Evolutionary conservation across 768 basidiomycete genomes (phyloP).

Genomic region (Gyrodon lividus): DNA sequence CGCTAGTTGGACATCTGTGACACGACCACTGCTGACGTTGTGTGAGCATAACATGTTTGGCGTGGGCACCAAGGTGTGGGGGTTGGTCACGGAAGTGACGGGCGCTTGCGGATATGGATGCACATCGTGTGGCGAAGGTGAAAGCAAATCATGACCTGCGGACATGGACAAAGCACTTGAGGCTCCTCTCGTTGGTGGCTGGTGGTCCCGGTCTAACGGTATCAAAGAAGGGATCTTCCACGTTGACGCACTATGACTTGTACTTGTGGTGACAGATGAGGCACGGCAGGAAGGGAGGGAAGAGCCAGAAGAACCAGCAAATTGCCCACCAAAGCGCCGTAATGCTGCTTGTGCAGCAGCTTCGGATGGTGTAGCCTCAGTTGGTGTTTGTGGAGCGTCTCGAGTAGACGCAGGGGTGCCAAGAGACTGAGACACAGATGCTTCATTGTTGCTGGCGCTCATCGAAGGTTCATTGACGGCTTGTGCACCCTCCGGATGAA

Average conservation of each 20-base stretch:
- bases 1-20: conserved; percentile 56
- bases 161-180: neutral
- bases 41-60: conserved; percentile 21
- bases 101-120: neutral
- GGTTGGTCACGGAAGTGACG: neutral
- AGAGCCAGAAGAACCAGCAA: conserved; percentile 10
- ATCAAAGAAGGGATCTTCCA: conserved; percentile 28
- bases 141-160: conserved; percentile 6
- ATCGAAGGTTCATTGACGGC: conserved; percentile 11
- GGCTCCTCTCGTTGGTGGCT: neutral
- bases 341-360: conserved; percentile 72
- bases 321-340: conserved; percentile 40
- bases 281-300: conserved; percentile 3
- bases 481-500: conserved; percentile 14
- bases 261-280: conserved; percentile 2
- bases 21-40: conserved; percentile 33
- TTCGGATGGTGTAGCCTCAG: conserved; percentile 49
- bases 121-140: conserved; percentile 3
- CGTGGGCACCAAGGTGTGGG: neutral
- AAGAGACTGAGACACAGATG: conserved; percentile 2
- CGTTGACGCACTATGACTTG: conserved; percentile 6
- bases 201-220: conserved; percentile 18
- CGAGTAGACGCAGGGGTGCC: neutral
- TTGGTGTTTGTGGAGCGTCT: conserved; percentile 30
- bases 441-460: neutral